Evolutionary conservation across 148 eudicot species (phyloP).

Genomic region (Amaranthus hypochondriacus): DNA sequence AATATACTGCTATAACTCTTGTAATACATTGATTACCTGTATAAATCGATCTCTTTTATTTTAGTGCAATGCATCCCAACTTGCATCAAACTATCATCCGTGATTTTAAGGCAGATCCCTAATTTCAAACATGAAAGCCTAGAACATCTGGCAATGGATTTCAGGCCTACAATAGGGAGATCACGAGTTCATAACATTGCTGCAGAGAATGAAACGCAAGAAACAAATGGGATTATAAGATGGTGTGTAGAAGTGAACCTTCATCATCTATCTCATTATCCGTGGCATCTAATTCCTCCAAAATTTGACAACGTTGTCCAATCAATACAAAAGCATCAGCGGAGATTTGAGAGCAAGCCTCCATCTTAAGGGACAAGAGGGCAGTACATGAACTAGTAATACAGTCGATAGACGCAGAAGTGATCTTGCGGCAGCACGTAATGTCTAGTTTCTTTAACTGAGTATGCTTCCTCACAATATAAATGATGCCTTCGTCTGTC

Average conservation of each 20-base stretch:
- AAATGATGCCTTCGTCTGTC: conserved; percentile 69
- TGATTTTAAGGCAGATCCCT: conserved; percentile 64
- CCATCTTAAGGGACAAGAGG: conserved; percentile 69
- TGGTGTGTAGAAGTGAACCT: conserved; percentile 34
- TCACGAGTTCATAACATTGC: not conserved
- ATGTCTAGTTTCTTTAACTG: conserved; percentile 60
- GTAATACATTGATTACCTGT: conserved; percentile 42
- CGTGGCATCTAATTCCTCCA: conserved; percentile 76
- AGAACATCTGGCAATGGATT: conserved; percentile 62
- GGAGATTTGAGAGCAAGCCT: conserved; percentile 55
- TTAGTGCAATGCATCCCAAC: conserved; percentile 56
- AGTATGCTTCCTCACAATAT: conserved; percentile 48
- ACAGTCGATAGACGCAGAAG: conserved; percentile 45
- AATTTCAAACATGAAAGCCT: conserved; percentile 54
- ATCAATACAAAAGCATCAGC: conserved; percentile 61
- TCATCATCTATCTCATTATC: conserved; percentile 71
- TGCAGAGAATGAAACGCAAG: too few species aligned
- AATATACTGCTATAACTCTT: not conserved
- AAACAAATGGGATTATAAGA: not conserved
- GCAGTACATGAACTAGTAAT: conserved; percentile 61
- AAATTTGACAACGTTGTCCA: conserved; percentile 52
- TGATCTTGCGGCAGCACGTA: conserved; percentile 82
- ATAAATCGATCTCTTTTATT: conserved; percentile 71
- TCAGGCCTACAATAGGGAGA: conserved; percentile 41
- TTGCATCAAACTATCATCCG: conserved; percentile 59